Conservation (phyloP, 208 protist species). For the Trypanosoma grayi region DNA sequence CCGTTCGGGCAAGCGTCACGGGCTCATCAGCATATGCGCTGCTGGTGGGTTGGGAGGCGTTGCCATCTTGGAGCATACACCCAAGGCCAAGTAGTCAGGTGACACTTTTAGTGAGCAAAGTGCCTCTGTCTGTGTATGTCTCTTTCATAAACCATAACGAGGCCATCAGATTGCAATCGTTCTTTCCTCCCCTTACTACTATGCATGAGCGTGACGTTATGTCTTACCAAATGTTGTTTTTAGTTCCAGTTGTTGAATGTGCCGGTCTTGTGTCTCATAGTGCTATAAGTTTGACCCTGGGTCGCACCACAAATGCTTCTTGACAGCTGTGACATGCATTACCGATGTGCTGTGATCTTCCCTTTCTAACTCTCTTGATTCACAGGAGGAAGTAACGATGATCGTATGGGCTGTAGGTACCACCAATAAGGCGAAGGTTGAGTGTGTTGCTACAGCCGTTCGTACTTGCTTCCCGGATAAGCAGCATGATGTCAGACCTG, state of each 20-base stretch:
- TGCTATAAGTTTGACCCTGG: too few relatives aligned
- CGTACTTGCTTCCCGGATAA: slow-evolving; percentile 57
- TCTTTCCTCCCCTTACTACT: too few relatives aligned
- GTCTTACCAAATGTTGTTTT: too few relatives aligned
- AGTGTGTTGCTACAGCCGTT: slow-evolving; percentile 39
- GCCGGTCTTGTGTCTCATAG: too few relatives aligned
- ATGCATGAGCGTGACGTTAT: too few relatives aligned
- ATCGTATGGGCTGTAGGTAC: slow-evolving; percentile 70
- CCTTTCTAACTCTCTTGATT: background rate
- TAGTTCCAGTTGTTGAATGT: too few relatives aligned
- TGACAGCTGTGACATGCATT: background rate
- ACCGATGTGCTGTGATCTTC: background rate
- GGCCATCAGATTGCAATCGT: too few relatives aligned
- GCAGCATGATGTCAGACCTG: slow-evolving; percentile 39
- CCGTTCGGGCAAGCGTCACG: slow-evolving; percentile 68
- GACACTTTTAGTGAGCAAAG: background rate
- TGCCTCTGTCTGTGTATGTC: too few relatives aligned
- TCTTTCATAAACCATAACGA: too few relatives aligned
- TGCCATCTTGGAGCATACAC: slow-evolving; percentile 67
- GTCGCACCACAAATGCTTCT: background rate
- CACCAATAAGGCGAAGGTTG: slow-evolving; percentile 74
- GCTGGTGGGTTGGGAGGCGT: slow-evolving; percentile 81
- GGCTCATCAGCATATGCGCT: slow-evolving; percentile 86
- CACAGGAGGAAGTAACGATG: slow-evolving; percentile 8
- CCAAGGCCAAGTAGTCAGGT: slow-evolving; percentile 14